Conservation (phyloP, 768 basidiomycete genomes). For the Cyclocybe aegerita region DNA sequence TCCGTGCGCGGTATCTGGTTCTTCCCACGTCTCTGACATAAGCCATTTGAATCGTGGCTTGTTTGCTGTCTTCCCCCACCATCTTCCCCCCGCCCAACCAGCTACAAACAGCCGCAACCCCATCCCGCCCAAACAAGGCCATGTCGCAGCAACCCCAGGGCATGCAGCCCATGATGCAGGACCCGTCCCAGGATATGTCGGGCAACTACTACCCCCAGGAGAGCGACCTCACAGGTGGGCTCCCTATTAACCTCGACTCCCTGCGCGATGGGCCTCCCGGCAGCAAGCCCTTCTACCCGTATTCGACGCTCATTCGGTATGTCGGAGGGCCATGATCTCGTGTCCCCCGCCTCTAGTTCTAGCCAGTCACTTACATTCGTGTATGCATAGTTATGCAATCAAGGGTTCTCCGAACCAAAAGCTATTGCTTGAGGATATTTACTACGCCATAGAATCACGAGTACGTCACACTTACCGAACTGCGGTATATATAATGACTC, state of each 20-base stretch:
- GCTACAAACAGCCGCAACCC: slow-evolving; percentile 33
- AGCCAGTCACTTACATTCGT: slow-evolving; percentile 11
- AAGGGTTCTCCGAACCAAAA: slow-evolving; percentile 90
- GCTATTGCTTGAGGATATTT: slow-evolving; percentile 84
- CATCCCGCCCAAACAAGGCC: slow-evolving; percentile 23
- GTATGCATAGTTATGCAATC: slow-evolving; percentile 71
- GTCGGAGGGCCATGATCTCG: slow-evolving; percentile 23
- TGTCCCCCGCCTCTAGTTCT: background rate
- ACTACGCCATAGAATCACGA: slow-evolving; percentile 87
- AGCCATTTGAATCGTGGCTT: slow-evolving; percentile 43
- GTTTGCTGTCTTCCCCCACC: slow-evolving; percentile 47
- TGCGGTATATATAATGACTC: slow-evolving; percentile 15
- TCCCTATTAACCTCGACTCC: slow-evolving; percentile 86
- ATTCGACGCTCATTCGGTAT: slow-evolving; percentile 87
- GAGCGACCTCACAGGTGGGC: slow-evolving; percentile 77
- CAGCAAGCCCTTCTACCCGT: slow-evolving; percentile 89
- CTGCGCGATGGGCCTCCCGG: slow-evolving; percentile 85
- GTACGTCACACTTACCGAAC: slow-evolving; percentile 42
- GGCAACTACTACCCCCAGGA: slow-evolving; percentile 73
- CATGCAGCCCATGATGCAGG: slow-evolving; percentile 65
- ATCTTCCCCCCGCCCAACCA: slow-evolving; percentile 40
- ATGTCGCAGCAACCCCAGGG: slow-evolving; percentile 61
- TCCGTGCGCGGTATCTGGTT: slow-evolving; percentile 55
- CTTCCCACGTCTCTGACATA: slow-evolving; percentile 64
- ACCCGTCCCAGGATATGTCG: slow-evolving; percentile 51